These are phyloP conservation scores for Coemansia sp. DNA, from an alignment of 192 early-diverging fungal species.

Conservation along the genomic window DNA sequence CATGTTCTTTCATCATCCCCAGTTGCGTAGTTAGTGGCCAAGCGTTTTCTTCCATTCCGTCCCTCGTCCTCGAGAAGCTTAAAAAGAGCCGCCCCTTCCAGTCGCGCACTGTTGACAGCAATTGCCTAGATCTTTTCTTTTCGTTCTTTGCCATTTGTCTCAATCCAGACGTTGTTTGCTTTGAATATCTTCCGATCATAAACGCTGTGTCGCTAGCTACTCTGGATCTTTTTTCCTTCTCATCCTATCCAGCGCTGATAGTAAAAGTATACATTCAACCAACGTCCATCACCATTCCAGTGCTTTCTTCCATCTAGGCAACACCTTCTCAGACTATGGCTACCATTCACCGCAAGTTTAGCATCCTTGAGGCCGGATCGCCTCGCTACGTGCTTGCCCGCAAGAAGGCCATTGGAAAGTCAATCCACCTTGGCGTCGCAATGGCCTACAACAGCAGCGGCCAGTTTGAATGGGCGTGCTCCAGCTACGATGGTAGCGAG, in stretches of 20 bases:
- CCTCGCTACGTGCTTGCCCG: constrained; percentile 54
- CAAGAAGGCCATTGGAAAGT: constrained; percentile 50
- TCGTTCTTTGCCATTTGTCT: not conserved
- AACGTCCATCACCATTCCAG: not conserved
- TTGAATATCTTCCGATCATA: not conserved
- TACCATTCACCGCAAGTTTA: constrained; percentile 48
- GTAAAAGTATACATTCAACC: not conserved
- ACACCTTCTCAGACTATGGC: constrained; percentile 22
- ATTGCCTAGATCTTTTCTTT: not conserved
- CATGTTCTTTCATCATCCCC: not conserved
- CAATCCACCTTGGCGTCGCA: constrained; percentile 52
- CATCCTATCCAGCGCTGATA: not conserved
- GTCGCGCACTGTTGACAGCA: not conserved
- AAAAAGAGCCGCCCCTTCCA: not conserved
- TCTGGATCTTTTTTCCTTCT: not conserved
- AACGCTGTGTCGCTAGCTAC: not conserved
- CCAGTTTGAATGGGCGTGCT: constrained; percentile 60
- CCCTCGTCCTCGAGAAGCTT: not conserved
- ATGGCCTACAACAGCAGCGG: constrained; percentile 34
- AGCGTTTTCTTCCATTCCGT: not conserved
- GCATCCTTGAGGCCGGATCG: constrained; percentile 49
- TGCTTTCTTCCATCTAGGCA: not conserved
- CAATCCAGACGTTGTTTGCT: not conserved
- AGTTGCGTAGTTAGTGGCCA: not conserved
- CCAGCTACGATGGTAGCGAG: constrained; percentile 71